Percentiles rank a stretch among this genome's conserved stretches.
Conservation (phyloP, 441 rosid species). For the Pelargonium citronellum region DNA sequence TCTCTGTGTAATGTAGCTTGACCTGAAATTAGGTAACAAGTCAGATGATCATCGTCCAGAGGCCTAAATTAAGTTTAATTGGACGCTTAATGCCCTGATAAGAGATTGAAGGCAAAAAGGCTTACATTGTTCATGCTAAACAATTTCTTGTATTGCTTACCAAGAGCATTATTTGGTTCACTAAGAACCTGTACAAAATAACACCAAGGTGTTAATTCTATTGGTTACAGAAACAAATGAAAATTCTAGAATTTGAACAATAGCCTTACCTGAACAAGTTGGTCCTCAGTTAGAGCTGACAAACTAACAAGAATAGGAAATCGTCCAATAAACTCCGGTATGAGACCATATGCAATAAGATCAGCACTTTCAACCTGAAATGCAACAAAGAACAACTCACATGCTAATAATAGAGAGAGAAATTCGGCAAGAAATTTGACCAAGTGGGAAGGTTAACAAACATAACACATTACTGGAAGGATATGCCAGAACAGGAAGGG, state of each 20-base stretch:
- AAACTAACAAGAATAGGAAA: slow-evolving; percentile 87
- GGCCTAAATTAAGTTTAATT: slow-evolving; percentile 1
- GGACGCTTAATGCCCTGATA: not conserved
- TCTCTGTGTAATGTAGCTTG: slow-evolving; percentile 72
- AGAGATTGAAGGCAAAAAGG: slow-evolving; percentile 9
- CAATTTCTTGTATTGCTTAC: slow-evolving; percentile 89
- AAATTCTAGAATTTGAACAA: not conserved
- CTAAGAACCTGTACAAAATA: slow-evolving; percentile 56
- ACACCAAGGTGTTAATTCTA: not conserved
- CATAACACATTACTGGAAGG: not conserved
- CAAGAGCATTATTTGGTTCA: slow-evolving; percentile 87
- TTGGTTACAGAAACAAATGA: not conserved
- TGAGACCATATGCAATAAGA: slow-evolving; percentile 89
- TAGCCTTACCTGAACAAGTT: slow-evolving; percentile 61
- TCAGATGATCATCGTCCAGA: slow-evolving; percentile 5
- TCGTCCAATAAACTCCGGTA: slow-evolving; percentile 94
- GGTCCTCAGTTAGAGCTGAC: slow-evolving; percentile 80
- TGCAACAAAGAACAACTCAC: slow-evolving; percentile 14
- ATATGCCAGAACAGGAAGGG: not conserved
- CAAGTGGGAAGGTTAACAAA: not conserved
- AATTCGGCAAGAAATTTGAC: slow-evolving; percentile 2
- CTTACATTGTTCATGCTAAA: slow-evolving; percentile 85
- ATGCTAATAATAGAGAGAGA: not conserved
- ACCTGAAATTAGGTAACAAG: slow-evolving; percentile 49
- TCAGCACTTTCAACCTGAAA: slow-evolving; percentile 91